Evolutionary conservation across 371 early-diverging fungal genomes (phyloP), one percentile per base, ranked within the genome.

Genomic region (Blastocladiella emersonii): DNA sequence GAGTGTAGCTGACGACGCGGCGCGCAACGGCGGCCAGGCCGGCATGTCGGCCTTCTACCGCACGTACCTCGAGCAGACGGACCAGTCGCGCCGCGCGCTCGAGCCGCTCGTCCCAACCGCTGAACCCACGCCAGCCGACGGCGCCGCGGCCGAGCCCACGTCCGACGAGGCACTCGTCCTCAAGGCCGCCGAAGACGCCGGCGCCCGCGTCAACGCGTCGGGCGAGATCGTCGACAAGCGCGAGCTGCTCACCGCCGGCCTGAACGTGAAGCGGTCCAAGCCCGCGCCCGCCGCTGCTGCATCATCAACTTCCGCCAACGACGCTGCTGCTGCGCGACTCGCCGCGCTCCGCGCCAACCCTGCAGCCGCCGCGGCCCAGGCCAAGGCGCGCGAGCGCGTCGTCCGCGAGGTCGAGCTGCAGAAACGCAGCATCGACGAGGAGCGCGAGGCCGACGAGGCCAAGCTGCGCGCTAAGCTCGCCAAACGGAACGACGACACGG

Each of bases 221-320:
- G 83, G 85, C 34, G 82, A 87, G 57, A 76, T 92, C 53, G 85
- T 92, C 23, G 91, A 92, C 68, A 88, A 89, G 67, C 78, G 89
- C 32, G 81, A 87, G 32, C 70, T 88, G 6, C 75, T 92, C 25
- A 73, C 76, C 15, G 88, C 86, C 25, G 93, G 93, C 1, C 74
- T 93, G 41, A 91, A 91, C 63, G 67, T 90, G 10, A 62, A 69
- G 10, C 69, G 66, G n/a, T n/a, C n/a, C 36, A 78, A 74, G 56
- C 39, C 66, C 17, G 39, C 32, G 66, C 61, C 57, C 19, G 53
- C 17, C 55, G 61, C 62, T 56, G 48, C 45, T 62, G 25, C 60
- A 62, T 41, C 71, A 69, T 36, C 74, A n/a, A n/a, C n/a, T n/a
- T n/a, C n/a, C n/a, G n/a, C n/a, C n/a, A n/a, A n/a, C n/a, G n/a